Percentiles rank a stretch among this genome's conserved stretches.
phyloP scores from a whole-genome alignment of 805 yeast genomes.

The Vanderwaltozyma yarrowii region DNA sequence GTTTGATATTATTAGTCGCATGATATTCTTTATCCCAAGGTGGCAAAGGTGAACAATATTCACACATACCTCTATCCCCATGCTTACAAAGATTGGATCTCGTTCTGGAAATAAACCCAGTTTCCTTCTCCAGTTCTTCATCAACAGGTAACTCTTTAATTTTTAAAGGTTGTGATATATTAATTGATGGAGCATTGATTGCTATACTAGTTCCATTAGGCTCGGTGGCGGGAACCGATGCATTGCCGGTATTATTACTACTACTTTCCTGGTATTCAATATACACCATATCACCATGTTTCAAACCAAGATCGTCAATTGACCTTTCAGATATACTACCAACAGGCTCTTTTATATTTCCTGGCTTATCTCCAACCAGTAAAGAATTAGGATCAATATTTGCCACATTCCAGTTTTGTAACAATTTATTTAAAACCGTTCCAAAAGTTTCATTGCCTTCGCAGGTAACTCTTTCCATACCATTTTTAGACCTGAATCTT shows the following conservation, averaged over 20 bases:
- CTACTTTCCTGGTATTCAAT: constrained; percentile 28
- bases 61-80: constrained; percentile 94
- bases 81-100: constrained; percentile 67
- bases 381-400: constrained; percentile 19
- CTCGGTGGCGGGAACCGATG: constrained; percentile 1
- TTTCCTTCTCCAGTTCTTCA: constrained; percentile 46
- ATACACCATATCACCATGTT: constrained; percentile 52
- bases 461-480: constrained; percentile 60
- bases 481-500: constrained; percentile 77
- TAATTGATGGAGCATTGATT: constrained; percentile 5
- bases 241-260: not conserved
- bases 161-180: constrained; percentile 8
- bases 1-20: constrained; percentile 70
- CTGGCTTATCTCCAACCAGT: constrained; percentile 20
- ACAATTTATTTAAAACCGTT: constrained; percentile 12
- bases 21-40: constrained; percentile 85
- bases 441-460: constrained; percentile 33
- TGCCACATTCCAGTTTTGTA: not conserved
- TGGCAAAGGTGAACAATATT: constrained; percentile 88
- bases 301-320: constrained; percentile 37
- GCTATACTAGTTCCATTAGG: constrained; percentile 4
- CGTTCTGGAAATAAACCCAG: constrained; percentile 64
- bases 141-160: constrained; percentile 60
- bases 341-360: constrained; percentile 20
- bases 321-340: constrained; percentile 18